Percentiles rank a stretch among this genome's conserved stretches.
phyloP scores from a whole-genome alignment of 2,329 filamentous ascomycete species.

The Cercospora citrullina region DNA sequence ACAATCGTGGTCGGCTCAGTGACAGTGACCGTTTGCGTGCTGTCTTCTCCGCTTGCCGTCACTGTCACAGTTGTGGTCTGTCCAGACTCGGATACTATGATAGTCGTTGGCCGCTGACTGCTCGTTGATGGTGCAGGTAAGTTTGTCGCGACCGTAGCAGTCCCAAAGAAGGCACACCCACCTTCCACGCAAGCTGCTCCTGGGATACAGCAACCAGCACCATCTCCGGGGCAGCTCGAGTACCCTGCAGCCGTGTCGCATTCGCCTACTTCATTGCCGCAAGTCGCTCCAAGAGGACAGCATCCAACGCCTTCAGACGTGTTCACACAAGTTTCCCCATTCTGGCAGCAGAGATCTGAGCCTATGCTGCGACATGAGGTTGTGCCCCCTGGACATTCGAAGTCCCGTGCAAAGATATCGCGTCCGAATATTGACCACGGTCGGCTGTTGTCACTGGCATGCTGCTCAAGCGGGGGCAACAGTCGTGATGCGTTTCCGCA shows the following conservation, averaged over 20 bases:
- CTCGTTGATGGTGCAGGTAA: slow-evolving; percentile 21
- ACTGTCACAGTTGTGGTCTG: slow-evolving; percentile 35
- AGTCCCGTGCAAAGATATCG: slow-evolving; percentile 55
- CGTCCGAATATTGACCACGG: slow-evolving; percentile 32
- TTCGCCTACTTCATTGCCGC: slow-evolving; percentile 61
- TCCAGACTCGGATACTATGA: slow-evolving; percentile 25
- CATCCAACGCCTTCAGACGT: slow-evolving; percentile 69
- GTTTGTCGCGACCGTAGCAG: slow-evolving; percentile 27
- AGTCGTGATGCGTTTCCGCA: slow-evolving; percentile 32
- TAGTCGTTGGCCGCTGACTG: slow-evolving; percentile 19
- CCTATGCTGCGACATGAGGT: slow-evolving; percentile 64
- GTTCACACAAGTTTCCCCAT: slow-evolving; percentile 64
- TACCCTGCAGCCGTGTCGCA: slow-evolving; percentile 61
- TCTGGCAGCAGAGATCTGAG: slow-evolving; percentile 71
- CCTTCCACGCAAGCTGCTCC: slow-evolving; percentile 68
- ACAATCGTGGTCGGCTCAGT: slow-evolving; percentile 35
- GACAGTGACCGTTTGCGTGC: slow-evolving; percentile 34
- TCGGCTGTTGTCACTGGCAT: slow-evolving; percentile 40
- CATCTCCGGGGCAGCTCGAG: slow-evolving; percentile 62
- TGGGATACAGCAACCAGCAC: slow-evolving; percentile 73
- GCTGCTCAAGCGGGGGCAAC: slow-evolving; percentile 53
- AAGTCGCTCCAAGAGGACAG: slow-evolving; percentile 66
- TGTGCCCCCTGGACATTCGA: slow-evolving; percentile 67
- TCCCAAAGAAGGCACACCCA: slow-evolving; percentile 61
- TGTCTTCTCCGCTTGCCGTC: slow-evolving; percentile 29